Evolutionary conservation across 2,329 filamentous ascomycete genomes (phyloP).

Genomic region (Aspergillus piperis): DNA sequence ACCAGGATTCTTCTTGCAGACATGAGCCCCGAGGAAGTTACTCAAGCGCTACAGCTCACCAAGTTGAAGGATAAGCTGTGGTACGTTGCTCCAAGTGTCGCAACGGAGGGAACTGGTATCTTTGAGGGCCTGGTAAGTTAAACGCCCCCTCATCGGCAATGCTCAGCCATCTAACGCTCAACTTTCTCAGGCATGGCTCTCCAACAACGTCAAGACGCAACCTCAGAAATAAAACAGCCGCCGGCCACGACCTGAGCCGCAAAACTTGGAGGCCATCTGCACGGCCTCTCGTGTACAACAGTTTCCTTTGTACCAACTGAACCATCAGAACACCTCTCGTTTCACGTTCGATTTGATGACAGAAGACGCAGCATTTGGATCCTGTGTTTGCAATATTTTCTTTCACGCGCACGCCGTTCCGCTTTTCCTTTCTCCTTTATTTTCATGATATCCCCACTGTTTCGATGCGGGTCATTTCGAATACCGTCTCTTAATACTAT

Average conservation of each 20-base stretch:
- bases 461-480: conserved; percentile 35
- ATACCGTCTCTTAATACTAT: conserved; percentile 35
- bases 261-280: not conserved
- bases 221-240: conserved; percentile 39
- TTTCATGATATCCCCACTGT: conserved; percentile 49
- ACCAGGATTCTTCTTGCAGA: conserved; percentile 51
- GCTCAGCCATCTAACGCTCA: conserved; percentile 16
- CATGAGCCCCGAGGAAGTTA: conserved; percentile 78
- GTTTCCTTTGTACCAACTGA: conserved; percentile 22
- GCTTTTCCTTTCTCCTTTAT: conserved; percentile 23
- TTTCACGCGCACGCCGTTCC: conserved; percentile 25
- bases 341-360: conserved; percentile 45
- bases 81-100: conserved; percentile 82
- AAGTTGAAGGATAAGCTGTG: conserved; percentile 81
- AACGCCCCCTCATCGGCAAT: not conserved
- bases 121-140: conserved; percentile 70
- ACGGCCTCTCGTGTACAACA: conserved; percentile 38
- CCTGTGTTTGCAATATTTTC: conserved; percentile 23
- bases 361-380: conserved; percentile 44
- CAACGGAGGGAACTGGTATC: conserved; percentile 77
- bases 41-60: conserved; percentile 71
- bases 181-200: conserved; percentile 66
- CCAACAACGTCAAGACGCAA: conserved; percentile 74
- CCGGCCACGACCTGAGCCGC: conserved; percentile 6
- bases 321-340: conserved; percentile 29